These are phyloP conservation scores for Plantago major DNA, from an alignment of 257 asterid genomes.

Conservation along the genomic window DNA sequence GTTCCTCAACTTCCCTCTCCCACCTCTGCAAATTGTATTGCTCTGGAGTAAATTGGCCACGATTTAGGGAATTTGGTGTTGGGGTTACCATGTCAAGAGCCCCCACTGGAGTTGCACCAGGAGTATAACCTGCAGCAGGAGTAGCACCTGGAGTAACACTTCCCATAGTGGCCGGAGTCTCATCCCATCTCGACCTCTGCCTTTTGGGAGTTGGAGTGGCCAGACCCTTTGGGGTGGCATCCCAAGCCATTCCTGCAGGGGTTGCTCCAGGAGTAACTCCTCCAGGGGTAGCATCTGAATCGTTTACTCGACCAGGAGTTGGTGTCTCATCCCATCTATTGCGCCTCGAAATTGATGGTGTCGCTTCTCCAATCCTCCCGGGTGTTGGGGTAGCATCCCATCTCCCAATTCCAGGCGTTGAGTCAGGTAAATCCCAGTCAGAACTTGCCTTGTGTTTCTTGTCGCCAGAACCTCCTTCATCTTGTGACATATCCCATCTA, in stretches of 20 bases:
- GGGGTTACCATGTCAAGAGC: conserved; percentile 82
- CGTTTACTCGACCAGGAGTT: conserved; percentile 78
- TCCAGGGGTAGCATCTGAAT: conserved; percentile 84
- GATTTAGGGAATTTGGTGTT: conserved; percentile 74
- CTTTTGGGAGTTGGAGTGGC: conserved; percentile 91
- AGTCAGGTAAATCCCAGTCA: conserved; percentile 89
- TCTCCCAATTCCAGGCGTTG: conserved; percentile 86
- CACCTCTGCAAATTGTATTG: conserved; percentile 79
- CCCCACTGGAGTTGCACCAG: conserved; percentile 83
- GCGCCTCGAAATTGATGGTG: conserved; percentile 38
- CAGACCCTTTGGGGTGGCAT: conserved; percentile 80
- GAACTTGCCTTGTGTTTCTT: conserved; percentile 28
- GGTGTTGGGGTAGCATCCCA: conserved; percentile 95
- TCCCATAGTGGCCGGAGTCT: conserved; percentile 92
- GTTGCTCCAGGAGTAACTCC: conserved; percentile 90
- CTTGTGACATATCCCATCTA: conserved; percentile 92
- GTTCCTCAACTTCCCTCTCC: conserved; percentile 92
- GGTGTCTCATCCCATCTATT: conserved; percentile 98
- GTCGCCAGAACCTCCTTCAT: conserved; percentile 33
- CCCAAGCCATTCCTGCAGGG: conserved; percentile 96
- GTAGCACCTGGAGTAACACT: conserved; percentile 95
- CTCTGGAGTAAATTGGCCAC: conserved; percentile 81
- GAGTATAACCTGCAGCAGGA: conserved; percentile 77
- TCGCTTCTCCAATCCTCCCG: conserved; percentile 12
- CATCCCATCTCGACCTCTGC: conserved; percentile 98